Evolutionary conservation across 257 asterid species (phyloP).

Genomic region (Solanum boliviense): DNA sequence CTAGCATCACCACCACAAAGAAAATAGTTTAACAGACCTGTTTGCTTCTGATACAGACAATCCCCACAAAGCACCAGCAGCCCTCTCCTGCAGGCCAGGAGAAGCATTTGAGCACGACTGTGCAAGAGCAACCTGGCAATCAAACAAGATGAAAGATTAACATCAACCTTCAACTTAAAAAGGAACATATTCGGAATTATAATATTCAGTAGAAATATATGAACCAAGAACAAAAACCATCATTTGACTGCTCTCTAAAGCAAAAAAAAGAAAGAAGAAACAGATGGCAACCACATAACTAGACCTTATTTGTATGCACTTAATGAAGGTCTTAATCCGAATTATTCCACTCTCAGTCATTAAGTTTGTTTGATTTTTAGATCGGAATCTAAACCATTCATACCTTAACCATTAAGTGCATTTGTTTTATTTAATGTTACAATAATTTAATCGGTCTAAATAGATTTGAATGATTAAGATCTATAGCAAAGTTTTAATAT

Average conservation of each 20-base stretch:
- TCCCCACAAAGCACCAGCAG: slow-evolving; percentile 49
- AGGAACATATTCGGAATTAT: background rate
- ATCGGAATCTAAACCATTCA: background rate
- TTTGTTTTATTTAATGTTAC: background rate
- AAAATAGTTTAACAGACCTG: slow-evolving; percentile 31
- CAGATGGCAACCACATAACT: background rate
- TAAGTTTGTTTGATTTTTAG: background rate
- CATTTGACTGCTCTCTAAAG: background rate
- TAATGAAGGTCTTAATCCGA: background rate
- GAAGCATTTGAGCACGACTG: slow-evolving; percentile 36
- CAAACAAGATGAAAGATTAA: background rate
- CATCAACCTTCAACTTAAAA: background rate
- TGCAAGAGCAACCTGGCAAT: slow-evolving; percentile 33
- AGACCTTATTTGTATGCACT: background rate
- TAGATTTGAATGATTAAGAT: background rate
- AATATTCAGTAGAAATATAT: background rate
- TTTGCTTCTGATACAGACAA: slow-evolving; percentile 59
- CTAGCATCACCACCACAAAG: background rate
- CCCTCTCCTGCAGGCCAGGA: slow-evolving; percentile 43
- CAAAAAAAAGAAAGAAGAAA: background rate
- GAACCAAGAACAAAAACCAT: background rate
- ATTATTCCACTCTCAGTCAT: background rate
- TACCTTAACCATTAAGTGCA: background rate
- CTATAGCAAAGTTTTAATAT: background rate
- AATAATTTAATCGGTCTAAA: background rate